phyloP scores from a whole-genome alignment of 441 rosid species.

The Euphorbia corollata region DNA sequence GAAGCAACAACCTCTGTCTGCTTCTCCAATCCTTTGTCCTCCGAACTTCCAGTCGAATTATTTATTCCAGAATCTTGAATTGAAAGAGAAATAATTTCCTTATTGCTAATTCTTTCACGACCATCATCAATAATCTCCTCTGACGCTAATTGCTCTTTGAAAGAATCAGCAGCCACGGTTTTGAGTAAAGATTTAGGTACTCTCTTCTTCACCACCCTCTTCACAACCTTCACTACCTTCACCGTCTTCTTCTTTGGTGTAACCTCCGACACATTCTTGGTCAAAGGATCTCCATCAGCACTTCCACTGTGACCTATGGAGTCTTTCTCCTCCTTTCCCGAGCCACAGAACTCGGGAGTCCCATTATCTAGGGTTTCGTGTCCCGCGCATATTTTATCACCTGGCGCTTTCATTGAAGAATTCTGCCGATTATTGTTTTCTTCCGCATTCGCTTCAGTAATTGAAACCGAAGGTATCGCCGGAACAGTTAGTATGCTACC shows the following conservation, averaged over 20 bases:
- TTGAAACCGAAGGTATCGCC: background rate
- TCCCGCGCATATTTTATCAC: background rate
- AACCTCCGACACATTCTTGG: background rate
- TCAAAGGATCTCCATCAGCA: slow-evolving; percentile 2
- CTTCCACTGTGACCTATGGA: background rate
- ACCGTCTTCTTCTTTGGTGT: slow-evolving; percentile 15
- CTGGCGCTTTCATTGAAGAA: background rate
- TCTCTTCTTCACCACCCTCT: slow-evolving; percentile 21
- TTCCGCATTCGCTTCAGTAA: background rate
- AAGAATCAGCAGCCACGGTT: background rate
- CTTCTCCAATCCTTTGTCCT: slow-evolving; percentile 13
- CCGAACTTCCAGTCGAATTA: background rate
- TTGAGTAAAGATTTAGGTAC: slow-evolving; percentile 16
- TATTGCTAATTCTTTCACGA: slow-evolving; percentile 10
- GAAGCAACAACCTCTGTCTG: background rate
- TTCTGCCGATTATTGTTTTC: background rate
- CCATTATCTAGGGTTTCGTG: slow-evolving; percentile 13
- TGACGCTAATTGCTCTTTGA: background rate
- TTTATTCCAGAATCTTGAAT: slow-evolving; percentile 7
- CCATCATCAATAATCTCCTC: background rate
- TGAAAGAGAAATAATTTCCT: slow-evolving; percentile 4
- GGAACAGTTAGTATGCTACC: background rate
- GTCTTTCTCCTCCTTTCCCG: background rate
- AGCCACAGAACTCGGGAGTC: background rate
- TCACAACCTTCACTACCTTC: slow-evolving; percentile 23